Percentiles rank a stretch among this genome's conserved stretches.
Conservation (phyloP, 2,329 filamentous ascomycete species). For the Colletotrichum sp. region DNA sequence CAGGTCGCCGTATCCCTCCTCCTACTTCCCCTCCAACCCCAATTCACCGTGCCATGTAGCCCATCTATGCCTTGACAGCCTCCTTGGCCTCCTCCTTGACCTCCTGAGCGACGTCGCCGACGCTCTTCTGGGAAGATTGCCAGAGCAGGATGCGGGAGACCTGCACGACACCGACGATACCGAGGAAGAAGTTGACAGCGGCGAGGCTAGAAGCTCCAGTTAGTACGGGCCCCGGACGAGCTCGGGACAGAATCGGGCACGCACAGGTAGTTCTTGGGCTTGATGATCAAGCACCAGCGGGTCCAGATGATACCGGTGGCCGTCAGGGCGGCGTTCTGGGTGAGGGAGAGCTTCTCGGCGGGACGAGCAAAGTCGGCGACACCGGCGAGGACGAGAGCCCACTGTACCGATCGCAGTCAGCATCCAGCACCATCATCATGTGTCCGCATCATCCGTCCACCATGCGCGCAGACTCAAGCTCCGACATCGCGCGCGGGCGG, state of each 20-base stretch:
- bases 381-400: slow-evolving; percentile 91
- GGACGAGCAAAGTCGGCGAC: slow-evolving; percentile 91
- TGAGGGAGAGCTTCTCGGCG: slow-evolving; percentile 89
- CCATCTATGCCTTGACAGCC: slow-evolving; percentile 11
- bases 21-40: background rate
- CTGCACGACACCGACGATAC: slow-evolving; percentile 84
- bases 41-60: background rate
- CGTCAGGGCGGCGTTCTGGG: slow-evolving; percentile 89
- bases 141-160: slow-evolving; percentile 76
- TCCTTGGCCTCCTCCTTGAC: slow-evolving; percentile 43
- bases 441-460: background rate
- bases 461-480: background rate
- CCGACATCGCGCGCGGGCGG: slow-evolving; percentile 9
- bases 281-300: slow-evolving; percentile 97
- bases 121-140: slow-evolving; percentile 59
- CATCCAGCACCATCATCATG: background rate
- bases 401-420: slow-evolving; percentile 53
- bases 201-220: slow-evolving; percentile 66
- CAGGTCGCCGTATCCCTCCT: background rate
- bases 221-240: background rate
- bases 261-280: slow-evolving; percentile 87
- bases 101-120: slow-evolving; percentile 38
- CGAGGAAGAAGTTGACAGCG: slow-evolving; percentile 98
- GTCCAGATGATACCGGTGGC: slow-evolving; percentile 97
- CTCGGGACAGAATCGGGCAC: slow-evolving; percentile 31